Evolutionary conservation across 495 filamentous ascomycete species (phyloP), one percentile per base, ranked within the genome.

Genomic region (Penicillium samsonianum): DNA sequence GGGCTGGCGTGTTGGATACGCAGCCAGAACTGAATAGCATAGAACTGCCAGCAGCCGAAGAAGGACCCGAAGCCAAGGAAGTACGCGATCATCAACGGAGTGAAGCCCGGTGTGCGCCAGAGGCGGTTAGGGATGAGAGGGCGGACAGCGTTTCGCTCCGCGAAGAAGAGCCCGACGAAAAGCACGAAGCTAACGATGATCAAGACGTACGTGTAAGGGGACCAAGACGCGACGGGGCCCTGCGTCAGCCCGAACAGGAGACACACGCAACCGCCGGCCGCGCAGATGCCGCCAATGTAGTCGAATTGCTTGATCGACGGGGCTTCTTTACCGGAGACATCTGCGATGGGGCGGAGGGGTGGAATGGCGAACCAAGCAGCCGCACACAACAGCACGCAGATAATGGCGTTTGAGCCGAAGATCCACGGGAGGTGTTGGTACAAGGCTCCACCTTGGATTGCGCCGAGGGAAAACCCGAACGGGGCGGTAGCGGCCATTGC

Each of bases 41-140:
- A 80, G 52, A 79, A 79, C 43, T 78, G 76, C 76, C 76, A 80
- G 9, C 68, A 69, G 2, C 76, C 77, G 45, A 71, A 71, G 65
- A 61, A 79, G 4, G 67, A 69, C 5, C 76, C 78, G 30, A 76
- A 80, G 2, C 74, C 76, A 1, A 80, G 63, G 58, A 78, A 76
- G 48, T 79, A 80, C 2, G 77, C 67, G 0, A 74, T 50, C 56
- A 77, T 69, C 11, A 80, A 48, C 1, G 76, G 71, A 6, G 71
- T 65, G 53, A 80, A 79, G 12, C 78, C 76, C 0, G 69, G 71
- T 5, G 70, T 79, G 7, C 35, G 67, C 68, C 64, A 72, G 3
- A 70, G 62, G 4, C 69, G 54, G 30, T 68, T 67, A 5, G 62
- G 61, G 16, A 71, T 66, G 16, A 69, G 45, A 1, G 69, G 67